phyloP scores from a whole-genome alignment of 106 monocot species.

The Allium fistulosum region DNA sequence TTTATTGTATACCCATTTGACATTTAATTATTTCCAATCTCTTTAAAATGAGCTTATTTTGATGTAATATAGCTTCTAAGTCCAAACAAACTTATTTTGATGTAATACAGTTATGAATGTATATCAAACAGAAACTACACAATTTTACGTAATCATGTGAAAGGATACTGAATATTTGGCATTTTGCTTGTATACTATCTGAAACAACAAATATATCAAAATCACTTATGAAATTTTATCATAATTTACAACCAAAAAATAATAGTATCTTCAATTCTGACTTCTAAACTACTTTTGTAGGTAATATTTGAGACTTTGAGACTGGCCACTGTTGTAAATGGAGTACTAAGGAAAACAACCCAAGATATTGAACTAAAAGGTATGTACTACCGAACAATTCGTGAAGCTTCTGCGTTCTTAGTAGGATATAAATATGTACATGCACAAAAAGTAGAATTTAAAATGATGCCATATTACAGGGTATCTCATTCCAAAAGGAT shows the following conservation, averaged over 20 bases:
- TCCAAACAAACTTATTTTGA: no score
- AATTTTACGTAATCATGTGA: no score
- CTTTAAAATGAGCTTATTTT: constrained; percentile 17
- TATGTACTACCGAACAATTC: no score
- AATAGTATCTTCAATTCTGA: no score
- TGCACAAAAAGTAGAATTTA: neutral
- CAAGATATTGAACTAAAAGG: constrained; percentile 84
- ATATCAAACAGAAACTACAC: no score
- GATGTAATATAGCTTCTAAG: neutral
- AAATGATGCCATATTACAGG: constrained; percentile 27
- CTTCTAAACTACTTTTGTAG: constrained; percentile 15
- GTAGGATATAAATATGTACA: neutral
- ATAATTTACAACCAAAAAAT: neutral
- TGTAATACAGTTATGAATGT: no score
- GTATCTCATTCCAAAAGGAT: constrained; percentile 75
- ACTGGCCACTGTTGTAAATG: constrained; percentile 89
- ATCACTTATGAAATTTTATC: neutral
- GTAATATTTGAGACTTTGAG: constrained; percentile 87
- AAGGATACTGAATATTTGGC: no score
- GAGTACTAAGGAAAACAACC: constrained; percentile 84
- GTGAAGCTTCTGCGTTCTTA: neutral
- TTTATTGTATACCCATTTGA: no score
- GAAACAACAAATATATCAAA: neutral
- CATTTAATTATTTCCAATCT: no score
- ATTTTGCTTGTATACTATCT: no score